Percentiles rank a stretch among this genome's conserved stretches.
phyloP scores from a whole-genome alignment of 805 yeast genomes.

The Komagataella mondaviorum region DNA sequence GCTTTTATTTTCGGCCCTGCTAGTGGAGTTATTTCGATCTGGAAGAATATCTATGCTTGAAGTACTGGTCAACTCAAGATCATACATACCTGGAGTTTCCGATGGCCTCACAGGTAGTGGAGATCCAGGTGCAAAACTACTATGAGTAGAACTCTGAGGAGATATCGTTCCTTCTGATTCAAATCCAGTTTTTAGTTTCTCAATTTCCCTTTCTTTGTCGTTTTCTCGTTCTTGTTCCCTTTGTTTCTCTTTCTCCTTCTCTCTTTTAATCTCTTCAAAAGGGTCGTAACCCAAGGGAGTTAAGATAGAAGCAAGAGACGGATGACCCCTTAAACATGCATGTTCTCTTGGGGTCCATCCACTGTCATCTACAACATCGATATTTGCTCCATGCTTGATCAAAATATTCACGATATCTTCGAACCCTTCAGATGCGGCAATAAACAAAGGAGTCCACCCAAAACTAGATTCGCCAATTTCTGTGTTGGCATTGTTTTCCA shows the following conservation, averaged over 20 bases:
- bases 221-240: neutral
- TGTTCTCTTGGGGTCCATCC: conserved; percentile 99
- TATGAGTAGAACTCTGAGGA: neutral
- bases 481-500: conserved; percentile 51
- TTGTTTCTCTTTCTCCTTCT: neutral
- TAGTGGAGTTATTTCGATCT: neutral
- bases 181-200: neutral
- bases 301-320: conserved; percentile 51
- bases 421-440: conserved; percentile 81
- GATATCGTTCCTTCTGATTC: neutral
- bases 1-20: neutral
- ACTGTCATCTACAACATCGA: conserved; percentile 53
- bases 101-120: neutral
- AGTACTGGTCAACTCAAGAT: neutral
- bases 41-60: neutral
- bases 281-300: conserved; percentile 32
- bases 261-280: conserved; percentile 1
- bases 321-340: conserved; percentile 81
- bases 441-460: conserved; percentile 92
- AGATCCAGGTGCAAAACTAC: neutral
- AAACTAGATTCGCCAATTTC: conserved; percentile 68
- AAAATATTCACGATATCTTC: conserved; percentile 41
- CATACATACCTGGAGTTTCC: neutral
- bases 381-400: conserved; percentile 37
- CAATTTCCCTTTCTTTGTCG: neutral